Conservation (phyloP, 495 filamentous ascomycete species). For the Massariosphaeria phaeospora region DNA sequence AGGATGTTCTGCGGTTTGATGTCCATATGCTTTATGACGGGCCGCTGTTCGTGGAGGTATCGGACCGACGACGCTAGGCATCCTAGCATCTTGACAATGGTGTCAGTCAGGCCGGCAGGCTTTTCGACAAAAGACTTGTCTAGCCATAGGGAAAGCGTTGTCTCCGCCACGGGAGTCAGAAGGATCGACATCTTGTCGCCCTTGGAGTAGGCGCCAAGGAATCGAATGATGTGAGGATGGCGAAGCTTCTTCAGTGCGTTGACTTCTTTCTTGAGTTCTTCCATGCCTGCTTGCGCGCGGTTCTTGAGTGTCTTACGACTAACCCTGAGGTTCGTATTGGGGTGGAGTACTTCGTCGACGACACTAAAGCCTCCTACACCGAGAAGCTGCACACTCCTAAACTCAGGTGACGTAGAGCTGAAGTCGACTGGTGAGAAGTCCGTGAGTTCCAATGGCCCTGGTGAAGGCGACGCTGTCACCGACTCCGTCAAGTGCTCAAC, state of each 20-base stretch:
- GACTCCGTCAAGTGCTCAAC: no score
- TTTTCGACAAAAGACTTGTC: slow-evolving; percentile 1
- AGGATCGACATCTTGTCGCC: slow-evolving; percentile 31
- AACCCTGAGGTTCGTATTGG: slow-evolving; percentile 22
- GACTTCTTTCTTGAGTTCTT: slow-evolving; percentile 29
- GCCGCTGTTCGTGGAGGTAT: slow-evolving; percentile 31
- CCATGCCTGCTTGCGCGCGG: slow-evolving; percentile 7
- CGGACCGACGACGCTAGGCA: slow-evolving; percentile 26
- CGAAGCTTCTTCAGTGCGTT: slow-evolving; percentile 31
- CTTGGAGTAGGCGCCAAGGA: slow-evolving; percentile 27
- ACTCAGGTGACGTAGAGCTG: slow-evolving; percentile 5
- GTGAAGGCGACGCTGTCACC: no score
- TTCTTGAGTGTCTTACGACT: slow-evolving; percentile 33
- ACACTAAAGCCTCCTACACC: slow-evolving; percentile 30
- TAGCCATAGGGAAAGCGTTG: slow-evolving; percentile 26
- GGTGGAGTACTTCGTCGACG: slow-evolving; percentile 30
- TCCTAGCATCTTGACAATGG: slow-evolving; percentile 27
- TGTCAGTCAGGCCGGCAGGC: slow-evolving; percentile 6
- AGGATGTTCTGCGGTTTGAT: slow-evolving; percentile 37
- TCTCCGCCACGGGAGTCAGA: slow-evolving; percentile 30
- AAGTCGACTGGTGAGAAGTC: not conserved
- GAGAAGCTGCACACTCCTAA: slow-evolving; percentile 28
- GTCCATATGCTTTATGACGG: slow-evolving; percentile 30
- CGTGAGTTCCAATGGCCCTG: not conserved
- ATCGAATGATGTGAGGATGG: slow-evolving; percentile 32